These are phyloP conservation scores for Melanopsichium pennsylvanicum DNA, from an alignment of 1,284 basidiomycete species.

Conservation along the genomic window DNA sequence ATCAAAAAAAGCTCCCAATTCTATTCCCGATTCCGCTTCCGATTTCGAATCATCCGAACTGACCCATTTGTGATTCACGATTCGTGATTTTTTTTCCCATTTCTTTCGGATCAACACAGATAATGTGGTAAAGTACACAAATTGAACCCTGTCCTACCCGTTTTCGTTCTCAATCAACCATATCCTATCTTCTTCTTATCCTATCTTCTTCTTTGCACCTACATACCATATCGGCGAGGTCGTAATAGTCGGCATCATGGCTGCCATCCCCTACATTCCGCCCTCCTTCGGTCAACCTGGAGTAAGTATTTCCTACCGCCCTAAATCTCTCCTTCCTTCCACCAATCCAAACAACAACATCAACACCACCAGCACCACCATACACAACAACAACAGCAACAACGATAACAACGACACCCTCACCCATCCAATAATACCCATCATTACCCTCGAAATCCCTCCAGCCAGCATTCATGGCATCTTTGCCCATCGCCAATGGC, in stretches of 20 bases:
- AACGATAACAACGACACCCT: no score
- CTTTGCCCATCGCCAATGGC: conserved; percentile 64
- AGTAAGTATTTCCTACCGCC: conserved; percentile 46
- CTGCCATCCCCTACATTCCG: conserved; percentile 26
- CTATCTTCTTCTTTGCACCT: no score
- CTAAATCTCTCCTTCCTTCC: conserved; percentile 18
- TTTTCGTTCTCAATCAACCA: background rate
- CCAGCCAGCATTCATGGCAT: conserved; percentile 60
- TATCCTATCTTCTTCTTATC: background rate
- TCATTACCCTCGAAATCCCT: conserved; percentile 53
- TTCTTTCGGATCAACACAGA: no score
- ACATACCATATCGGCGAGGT: no score
- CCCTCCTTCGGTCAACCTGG: conserved; percentile 47
- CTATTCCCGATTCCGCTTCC: background rate
- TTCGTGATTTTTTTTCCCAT: no score
- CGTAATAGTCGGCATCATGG: background rate
- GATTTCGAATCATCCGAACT: conserved; percentile 3
- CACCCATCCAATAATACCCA: background rate
- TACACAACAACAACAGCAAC: background rate
- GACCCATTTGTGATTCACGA: no score
- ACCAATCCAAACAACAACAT: background rate
- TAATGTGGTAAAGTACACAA: no score
- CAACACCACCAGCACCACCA: background rate
- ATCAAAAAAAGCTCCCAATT: no score
- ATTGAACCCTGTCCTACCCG: no score